Evolutionary conservation across 2,329 filamentous ascomycete species (phyloP), one percentile per base, ranked within the genome.

Genomic region (Zalaria sp.): DNA sequence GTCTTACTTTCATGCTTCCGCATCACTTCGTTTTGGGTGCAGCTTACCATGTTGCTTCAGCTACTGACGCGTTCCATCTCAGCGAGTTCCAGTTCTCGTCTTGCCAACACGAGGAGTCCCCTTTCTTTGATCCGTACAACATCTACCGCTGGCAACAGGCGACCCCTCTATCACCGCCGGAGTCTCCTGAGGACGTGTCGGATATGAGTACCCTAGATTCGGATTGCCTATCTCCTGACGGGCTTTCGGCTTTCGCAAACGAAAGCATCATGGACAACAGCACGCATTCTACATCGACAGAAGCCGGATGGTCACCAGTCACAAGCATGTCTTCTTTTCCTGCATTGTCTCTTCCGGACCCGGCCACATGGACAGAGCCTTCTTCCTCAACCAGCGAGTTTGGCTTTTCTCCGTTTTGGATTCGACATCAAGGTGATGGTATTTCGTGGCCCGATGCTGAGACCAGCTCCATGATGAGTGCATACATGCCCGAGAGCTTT

Each of bases 251-350:
- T n/a, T 7, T 32, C 7, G n/a, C 29, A 47, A 58, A 58, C 46
- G 38, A 44, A 36, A 60, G 56, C 53, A 61, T 59, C 52, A 63
- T 64, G 60, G 47, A 50, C 25, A 60, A 64, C 51, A 63, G 59
- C 50, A 54, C 58, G 44, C 63, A 64, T 45, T 57, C 28, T 10
- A 27, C 34, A 5, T n/a, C 27, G 8, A 31, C 37, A 5, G 37
- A 32, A 5, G 36, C 44, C 27, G 42, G 49, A 36, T 47, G 43
- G 25, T 51, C 47, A 40, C 57, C 59, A 50, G 57, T 61, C 8
- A 51, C 45, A 45, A 53, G 50, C 47, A 52, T 48, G 46, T 55
- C 50, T 40, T 52, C 54, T 25, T 57, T 59, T 40, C 47, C 55
- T 40, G 51, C 51, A 40, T 50, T 52, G 44, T 54, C 53, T 35